These are phyloP conservation scores for Wallemia ichthyophaga DNA, from an alignment of 1,284 basidiomycete genomes.

Conservation along the genomic window DNA sequence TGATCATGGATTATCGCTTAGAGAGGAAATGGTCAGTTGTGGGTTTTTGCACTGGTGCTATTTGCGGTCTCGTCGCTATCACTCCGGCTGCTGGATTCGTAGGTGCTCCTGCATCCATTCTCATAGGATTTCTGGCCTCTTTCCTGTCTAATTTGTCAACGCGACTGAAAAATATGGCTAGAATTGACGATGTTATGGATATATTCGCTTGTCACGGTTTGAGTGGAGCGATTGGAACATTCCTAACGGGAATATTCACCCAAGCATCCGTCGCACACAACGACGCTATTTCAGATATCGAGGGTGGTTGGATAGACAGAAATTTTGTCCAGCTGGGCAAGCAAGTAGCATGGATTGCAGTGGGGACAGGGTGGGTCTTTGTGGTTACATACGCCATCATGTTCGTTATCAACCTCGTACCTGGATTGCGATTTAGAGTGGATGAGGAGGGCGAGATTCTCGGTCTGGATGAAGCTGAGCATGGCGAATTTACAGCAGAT, in stretches of 20 bases:
- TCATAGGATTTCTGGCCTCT: constrained; percentile 46
- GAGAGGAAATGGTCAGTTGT: constrained; percentile 52
- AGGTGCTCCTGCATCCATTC: constrained; percentile 28
- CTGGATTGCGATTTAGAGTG: constrained; percentile 40
- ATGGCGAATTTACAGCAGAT: constrained; percentile 24
- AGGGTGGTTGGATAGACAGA: constrained; percentile 38
- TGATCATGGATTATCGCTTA: constrained; percentile 52
- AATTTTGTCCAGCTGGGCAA: constrained; percentile 50
- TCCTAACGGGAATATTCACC: constrained; percentile 53
- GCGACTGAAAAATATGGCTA: constrained; percentile 29
- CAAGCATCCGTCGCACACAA: constrained; percentile 45
- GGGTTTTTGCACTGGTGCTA: constrained; percentile 58
- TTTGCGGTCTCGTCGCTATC: constrained; percentile 68
- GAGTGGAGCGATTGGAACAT: constrained; percentile 54
- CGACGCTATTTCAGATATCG: constrained; percentile 23
- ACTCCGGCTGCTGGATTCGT: constrained; percentile 20
- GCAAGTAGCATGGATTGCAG: constrained; percentile 52
- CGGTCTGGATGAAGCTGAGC: constrained; percentile 41
- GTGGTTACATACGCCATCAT: constrained; percentile 34
- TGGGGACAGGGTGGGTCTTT: constrained; percentile 30
- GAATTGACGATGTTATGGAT: constrained; percentile 43
- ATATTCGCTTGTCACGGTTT: constrained; percentile 51
- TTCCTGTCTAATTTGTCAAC: constrained; percentile 61
- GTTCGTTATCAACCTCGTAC: constrained; percentile 40
- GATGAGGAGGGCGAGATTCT: constrained; percentile 46